phyloP scores from a whole-genome alignment of 208 protist species.

The Porcisia hertigi region DNA sequence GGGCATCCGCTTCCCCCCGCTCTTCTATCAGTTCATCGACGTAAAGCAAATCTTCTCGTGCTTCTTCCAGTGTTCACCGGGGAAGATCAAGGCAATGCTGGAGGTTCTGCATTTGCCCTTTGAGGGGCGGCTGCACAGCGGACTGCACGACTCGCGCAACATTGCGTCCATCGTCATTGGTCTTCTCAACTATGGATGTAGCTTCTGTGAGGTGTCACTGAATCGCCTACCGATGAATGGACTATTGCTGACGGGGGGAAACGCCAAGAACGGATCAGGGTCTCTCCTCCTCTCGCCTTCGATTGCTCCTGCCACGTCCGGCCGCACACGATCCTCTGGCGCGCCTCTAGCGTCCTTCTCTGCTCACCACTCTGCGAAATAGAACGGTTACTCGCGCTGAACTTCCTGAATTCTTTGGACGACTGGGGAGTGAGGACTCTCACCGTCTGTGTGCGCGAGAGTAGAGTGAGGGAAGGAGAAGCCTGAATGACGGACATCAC shows the following conservation, averaged over 20 bases:
- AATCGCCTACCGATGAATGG: constrained; percentile 35
- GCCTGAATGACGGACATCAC: not conserved
- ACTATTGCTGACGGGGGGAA: constrained; percentile 10
- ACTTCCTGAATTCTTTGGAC: not conserved
- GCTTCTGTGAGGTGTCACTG: constrained; percentile 76
- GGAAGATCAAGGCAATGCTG: constrained; percentile 89
- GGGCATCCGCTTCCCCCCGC: constrained; percentile 75
- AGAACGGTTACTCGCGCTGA: constrained; percentile 20
- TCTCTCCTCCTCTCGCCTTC: constrained; percentile 38
- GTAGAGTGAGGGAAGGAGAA: too few species aligned
- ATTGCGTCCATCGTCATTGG: constrained; percentile 87
- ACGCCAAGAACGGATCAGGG: constrained; percentile 3
- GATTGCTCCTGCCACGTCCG: constrained; percentile 11
- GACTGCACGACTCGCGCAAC: constrained; percentile 85
- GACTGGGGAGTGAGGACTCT: not conserved
- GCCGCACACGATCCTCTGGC: not conserved
- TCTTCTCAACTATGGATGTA: constrained; percentile 76
- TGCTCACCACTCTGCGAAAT: constrained; percentile 21
- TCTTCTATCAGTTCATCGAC: constrained; percentile 89
- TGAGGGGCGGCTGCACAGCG: constrained; percentile 84
- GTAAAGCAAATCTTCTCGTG: constrained; percentile 83
- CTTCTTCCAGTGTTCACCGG: constrained; percentile 76
- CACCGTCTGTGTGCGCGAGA: not conserved
- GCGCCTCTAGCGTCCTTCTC: constrained; percentile 13
- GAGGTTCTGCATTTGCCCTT: constrained; percentile 80